Base-by-base conservation (phyloP, 148 eudicot genomes). In the Silene uniflora region DNA sequence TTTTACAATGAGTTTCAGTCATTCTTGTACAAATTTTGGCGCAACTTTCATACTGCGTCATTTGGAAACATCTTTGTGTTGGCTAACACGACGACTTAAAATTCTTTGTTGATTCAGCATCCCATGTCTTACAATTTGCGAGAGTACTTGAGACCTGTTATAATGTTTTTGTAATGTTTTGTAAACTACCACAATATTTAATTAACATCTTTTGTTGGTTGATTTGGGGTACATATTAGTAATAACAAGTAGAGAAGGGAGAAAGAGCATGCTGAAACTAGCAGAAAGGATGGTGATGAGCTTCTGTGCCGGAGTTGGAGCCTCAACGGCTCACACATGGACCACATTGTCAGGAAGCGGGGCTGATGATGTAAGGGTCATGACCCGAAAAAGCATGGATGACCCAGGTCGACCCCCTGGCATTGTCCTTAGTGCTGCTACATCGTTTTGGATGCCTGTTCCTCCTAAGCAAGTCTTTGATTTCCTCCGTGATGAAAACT, bases 391-490 rank as follows among this genome's bases (percentile, higher is more conserved):
- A 81, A 96, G 99, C 77, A 84, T 96, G 88, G 99, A 96, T 79
- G 98, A 96, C 71, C 99, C 99, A 0, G 99, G 99, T 23, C 89
- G 97, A 77, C 99, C 99, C 16, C 99, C 97, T 2, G 99, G 99
- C 35, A 96, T 96, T 27, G 98, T 96, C 12, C 88, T 96, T 6
- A 96, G 98, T 58, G 99, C 99, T 47, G 99, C 99, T 3, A 96
- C 99, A 71, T 96, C 99, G 6, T 96, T 96, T 69, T 96, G 99
- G 99, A 84, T 92, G 72, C 99, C 98, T 0, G 95, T 96, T 25
- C 77, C 90, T 21, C 97, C 98, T 10, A 96, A 91, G 59, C 78
- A 89, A 60, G 99, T 96, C 66, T 96, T 96, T 32, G 98, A 96
- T 81, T 96, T 96, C 83, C 94, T 96, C 10, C 88, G 99, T 0